Evolutionary conservation across 768 basidiomycete species (phyloP).

Genomic region (Amanita rubescens): DNA sequence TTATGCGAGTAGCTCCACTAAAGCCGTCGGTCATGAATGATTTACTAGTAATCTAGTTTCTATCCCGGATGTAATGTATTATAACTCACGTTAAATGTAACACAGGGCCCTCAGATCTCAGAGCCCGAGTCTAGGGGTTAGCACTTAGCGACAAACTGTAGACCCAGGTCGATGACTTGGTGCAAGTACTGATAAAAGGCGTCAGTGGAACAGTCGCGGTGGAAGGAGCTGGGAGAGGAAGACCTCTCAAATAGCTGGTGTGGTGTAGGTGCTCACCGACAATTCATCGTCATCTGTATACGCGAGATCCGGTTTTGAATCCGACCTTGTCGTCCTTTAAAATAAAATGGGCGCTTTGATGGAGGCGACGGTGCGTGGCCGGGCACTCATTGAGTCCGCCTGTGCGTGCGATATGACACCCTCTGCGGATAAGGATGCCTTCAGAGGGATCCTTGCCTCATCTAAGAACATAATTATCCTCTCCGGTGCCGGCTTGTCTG

Average conservation of each 20-base stretch:
- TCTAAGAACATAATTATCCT: constrained; percentile 33
- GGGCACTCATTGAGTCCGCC: constrained; percentile 40
- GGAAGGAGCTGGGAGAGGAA: no score
- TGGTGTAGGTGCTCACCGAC: not conserved
- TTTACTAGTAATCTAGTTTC: no score
- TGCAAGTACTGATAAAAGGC: no score
- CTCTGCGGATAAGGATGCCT: constrained; percentile 13
- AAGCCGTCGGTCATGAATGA: not conserved
- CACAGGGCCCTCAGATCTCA: no score
- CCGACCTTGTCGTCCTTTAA: not conserved
- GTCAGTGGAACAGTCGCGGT: no score
- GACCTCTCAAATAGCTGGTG: no score
- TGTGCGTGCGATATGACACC: constrained; percentile 6
- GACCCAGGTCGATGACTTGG: no score
- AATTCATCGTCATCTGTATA: no score
- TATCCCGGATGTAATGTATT: no score
- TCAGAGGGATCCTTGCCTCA: constrained; percentile 13
- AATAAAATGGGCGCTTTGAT: not conserved
- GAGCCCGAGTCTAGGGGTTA: no score
- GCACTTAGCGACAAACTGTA: no score
- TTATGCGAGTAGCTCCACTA: not conserved
- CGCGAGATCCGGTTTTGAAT: not conserved
- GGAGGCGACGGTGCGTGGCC: constrained; percentile 30
- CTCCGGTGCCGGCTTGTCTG: constrained; percentile 57
- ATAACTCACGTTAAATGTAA: no score